A percentile compares a stretch with the other conserved stretches of the same genome.
These are phyloP conservation scores for Botrytis deweyae DNA, from an alignment of 2,329 filamentous ascomycete genomes.

Conservation along the genomic window DNA sequence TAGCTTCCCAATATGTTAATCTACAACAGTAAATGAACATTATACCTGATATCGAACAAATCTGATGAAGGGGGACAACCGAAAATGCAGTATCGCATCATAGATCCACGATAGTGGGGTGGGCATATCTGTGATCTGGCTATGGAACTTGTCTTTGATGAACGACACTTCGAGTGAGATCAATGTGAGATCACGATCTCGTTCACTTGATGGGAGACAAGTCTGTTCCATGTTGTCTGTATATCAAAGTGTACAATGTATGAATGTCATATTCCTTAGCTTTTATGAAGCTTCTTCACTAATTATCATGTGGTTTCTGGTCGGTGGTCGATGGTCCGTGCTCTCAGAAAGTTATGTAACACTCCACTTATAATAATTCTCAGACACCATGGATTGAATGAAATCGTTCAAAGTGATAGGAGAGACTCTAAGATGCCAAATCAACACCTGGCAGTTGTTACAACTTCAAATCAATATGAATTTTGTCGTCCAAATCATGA, in stretches of 20 bases:
- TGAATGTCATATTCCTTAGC: neutral
- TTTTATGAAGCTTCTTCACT: neutral
- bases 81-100: constrained; percentile 12
- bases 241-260: neutral
- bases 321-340: neutral
- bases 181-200: neutral
- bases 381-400: neutral
- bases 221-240: neutral
- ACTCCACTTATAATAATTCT: neutral
- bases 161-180: neutral
- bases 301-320: neutral
- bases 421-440: neutral
- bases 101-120: neutral
- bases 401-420: neutral
- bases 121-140: neutral
- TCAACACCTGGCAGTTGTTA: neutral
- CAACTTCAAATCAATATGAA: neutral
- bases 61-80: neutral
- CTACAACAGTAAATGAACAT: neutral
- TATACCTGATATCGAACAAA: neutral
- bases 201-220: neutral
- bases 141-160: neutral
- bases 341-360: neutral
- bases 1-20: neutral
- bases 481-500: neutral